These are phyloP conservation scores for Salix koriyanagi DNA, from an alignment of 345 rosid species.

Conservation along the genomic window DNA sequence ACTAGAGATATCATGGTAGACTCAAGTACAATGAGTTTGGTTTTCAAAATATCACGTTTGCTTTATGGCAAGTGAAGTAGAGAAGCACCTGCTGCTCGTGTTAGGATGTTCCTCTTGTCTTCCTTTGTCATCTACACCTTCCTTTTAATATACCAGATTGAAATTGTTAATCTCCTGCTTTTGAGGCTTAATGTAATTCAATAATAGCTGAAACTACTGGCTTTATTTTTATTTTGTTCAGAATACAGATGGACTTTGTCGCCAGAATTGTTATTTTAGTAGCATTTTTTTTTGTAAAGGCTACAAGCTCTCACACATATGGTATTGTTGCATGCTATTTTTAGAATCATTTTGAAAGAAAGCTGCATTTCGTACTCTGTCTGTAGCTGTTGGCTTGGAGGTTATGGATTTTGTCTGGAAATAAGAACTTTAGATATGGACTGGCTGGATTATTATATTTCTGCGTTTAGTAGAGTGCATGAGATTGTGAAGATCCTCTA, in stretches of 20 bases:
- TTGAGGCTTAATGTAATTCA: constrained; percentile 20
- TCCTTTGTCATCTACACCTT: not conserved
- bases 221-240: constrained; percentile 23
- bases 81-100: constrained; percentile 10
- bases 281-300: constrained; percentile 14
- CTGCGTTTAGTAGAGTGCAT: constrained; percentile 10
- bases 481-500: constrained; percentile 2
- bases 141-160: constrained; percentile 8
- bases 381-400: constrained; percentile 14
- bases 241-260: constrained; percentile 35
- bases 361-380: constrained; percentile 19
- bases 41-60: constrained; percentile 23
- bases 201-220: constrained; percentile 15
- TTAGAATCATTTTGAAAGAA: constrained; percentile 28
- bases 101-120: constrained; percentile 12
- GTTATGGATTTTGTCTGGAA: constrained; percentile 24
- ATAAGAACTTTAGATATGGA: constrained; percentile 16
- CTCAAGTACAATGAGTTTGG: constrained; percentile 20
- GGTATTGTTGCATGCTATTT: constrained; percentile 24
- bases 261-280: constrained; percentile 17
- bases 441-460: constrained; percentile 7
- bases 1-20: constrained; percentile 29
- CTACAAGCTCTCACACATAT: constrained; percentile 6
- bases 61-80: constrained; percentile 1
- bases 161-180: constrained; percentile 21